phyloP scores from a whole-genome alignment of 768 basidiomycete genomes.

The Tylopilus sp. region DNA sequence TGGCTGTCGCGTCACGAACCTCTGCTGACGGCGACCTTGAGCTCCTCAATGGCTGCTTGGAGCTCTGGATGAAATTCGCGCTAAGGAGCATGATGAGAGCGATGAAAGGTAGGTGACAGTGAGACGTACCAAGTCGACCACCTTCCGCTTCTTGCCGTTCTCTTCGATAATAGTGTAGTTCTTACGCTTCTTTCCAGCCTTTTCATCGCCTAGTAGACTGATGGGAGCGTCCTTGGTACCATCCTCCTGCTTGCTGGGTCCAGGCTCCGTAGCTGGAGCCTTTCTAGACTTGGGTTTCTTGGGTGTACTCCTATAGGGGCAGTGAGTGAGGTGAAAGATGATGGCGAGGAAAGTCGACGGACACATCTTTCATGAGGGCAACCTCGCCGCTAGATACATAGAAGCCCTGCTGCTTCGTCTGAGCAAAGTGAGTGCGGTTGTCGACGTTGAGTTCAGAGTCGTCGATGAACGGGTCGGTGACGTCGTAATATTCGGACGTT shows the following conservation, averaged over 20 bases:
- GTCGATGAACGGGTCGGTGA: conserved; percentile 93
- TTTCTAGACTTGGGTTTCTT: conserved; percentile 75
- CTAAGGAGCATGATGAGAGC: conserved; percentile 28
- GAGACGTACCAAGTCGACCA: conserved; percentile 57
- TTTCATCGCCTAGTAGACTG: conserved; percentile 38
- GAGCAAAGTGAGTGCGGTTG: conserved; percentile 85
- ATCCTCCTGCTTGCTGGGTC: conserved; percentile 31
- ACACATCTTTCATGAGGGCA: conserved; percentile 78
- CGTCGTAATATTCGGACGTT: conserved; percentile 82
- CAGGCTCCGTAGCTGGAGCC: conserved; percentile 22
- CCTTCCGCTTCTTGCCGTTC: conserved; percentile 67
- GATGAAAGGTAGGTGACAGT: background rate
- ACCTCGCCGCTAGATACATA: conserved; percentile 90
- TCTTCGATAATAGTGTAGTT: conserved; percentile 50
- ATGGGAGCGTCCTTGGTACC: conserved; percentile 54
- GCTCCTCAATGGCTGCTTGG: conserved; percentile 53
- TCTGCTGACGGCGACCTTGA: conserved; percentile 57
- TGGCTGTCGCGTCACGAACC: conserved; percentile 34
- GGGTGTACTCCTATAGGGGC: conserved; percentile 42
- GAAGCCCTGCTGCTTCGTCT: conserved; percentile 91
- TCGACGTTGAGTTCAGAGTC: conserved; percentile 92
- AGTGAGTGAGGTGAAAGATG: conserved; percentile 10
- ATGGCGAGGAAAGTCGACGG: conserved; percentile 8
- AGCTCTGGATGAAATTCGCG: conserved; percentile 70
- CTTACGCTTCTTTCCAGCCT: conserved; percentile 50